Conservation (phyloP, 345 rosid genomes). For the Eucalyptus marginata region DNA sequence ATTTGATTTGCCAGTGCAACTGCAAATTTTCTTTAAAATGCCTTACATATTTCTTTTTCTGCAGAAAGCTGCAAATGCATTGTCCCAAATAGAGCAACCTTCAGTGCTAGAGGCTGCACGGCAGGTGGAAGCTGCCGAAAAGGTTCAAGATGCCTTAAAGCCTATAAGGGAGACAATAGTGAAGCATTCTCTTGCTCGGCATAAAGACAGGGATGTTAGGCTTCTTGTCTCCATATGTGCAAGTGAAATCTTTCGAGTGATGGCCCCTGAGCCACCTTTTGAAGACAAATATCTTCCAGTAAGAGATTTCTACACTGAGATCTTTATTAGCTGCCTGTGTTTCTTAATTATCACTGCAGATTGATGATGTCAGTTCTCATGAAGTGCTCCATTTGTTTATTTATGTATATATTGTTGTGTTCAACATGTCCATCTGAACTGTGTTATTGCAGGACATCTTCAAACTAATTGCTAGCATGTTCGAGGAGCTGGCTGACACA, state of each 20-base stretch:
- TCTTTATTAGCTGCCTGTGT: background rate
- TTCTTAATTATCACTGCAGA: background rate
- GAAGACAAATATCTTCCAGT: conserved; percentile 67
- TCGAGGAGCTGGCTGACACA: conserved; percentile 62
- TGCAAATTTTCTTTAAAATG: background rate
- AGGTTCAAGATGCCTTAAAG: conserved; percentile 25
- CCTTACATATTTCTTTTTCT: background rate
- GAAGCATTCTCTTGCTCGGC: conserved; percentile 47
- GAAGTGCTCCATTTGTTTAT: background rate
- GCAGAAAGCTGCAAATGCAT: conserved; percentile 57
- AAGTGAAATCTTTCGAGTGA: conserved; percentile 57
- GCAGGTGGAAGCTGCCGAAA: conserved; percentile 15
- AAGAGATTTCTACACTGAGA: background rate
- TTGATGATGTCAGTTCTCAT: background rate
- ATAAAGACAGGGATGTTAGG: conserved; percentile 60
- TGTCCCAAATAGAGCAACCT: conserved; percentile 68
- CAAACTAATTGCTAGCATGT: conserved; percentile 42
- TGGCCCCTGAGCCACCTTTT: conserved; percentile 82
- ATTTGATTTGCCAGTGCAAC: background rate
- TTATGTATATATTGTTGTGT: background rate
- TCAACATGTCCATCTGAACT: background rate
- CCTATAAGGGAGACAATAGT: conserved; percentile 48
- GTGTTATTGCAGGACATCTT: conserved; percentile 51
- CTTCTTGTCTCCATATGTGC: conserved; percentile 70
- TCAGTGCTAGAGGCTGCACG: conserved; percentile 8